Evolutionary conservation across 108 stramenopile genomes (phyloP), one percentile per base, ranked within the genome.

Genomic region (Cyclotella baltica): DNA sequence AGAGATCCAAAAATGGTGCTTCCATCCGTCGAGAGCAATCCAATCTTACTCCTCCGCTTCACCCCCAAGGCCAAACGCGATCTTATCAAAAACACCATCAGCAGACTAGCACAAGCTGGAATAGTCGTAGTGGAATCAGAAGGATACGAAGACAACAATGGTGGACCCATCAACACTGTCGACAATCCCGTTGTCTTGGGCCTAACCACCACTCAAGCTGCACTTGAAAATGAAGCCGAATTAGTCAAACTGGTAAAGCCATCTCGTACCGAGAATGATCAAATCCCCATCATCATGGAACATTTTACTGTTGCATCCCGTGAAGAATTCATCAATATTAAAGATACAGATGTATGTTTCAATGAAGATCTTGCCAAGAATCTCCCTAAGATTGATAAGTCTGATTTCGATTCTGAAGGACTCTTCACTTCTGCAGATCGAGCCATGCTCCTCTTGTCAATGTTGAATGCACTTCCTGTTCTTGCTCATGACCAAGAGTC

Each of bases 201-300:
- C 3, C 33, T 92, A 16, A 87, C 88, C n/a, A 65, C 87, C 1
- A 78, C 86, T 1, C 87, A 88, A 68, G 40, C 51, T 46, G 29
- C 53, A 19, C 43, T 92, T 43, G 88, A 89, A 51, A 34, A 58
- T 16, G 83, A 89, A 73, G 91, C 91, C 0, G 83, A 92, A 73
- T 55, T 65, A 27, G 51, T 83, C 16, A 76, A 70, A 16, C 46
- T 87, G 27, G 73, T 88, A 31, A 88, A 88, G 53, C 77, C 77
- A 23, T 72, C 62, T 27, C 53, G 80, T 38, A 85, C 78, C 13
- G 23, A 47, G 37, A 69, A 81, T 51, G 50, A 50, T 0, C 61
- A 79, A 16, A 77, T 77, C 4, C 64, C 63, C 30, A 67, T 66
- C 31, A 76, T 88, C 13, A 77, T 85, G 82, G 88, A 92, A 34